Evolutionary conservation across 371 early-diverging fungal genomes (phyloP), one percentile per base, ranked within the genome.

Genomic region (Smittium culicis): DNA sequence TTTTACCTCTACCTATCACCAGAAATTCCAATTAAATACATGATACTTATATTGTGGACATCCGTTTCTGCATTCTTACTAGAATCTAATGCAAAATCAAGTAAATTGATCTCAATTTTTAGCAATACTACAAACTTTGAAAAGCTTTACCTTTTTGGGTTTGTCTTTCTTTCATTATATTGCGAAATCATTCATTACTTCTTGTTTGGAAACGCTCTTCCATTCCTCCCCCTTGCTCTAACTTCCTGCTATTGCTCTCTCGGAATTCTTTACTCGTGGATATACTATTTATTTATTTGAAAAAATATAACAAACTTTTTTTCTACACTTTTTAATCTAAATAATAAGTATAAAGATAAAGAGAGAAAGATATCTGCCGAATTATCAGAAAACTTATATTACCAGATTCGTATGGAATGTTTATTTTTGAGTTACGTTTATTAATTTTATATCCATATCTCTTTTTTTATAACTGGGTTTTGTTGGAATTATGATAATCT

Each of bases 211-310:
- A 71, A 65, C 0, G 70, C 73, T 29, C 66, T 89, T 29, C 84
- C 82, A 67, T 94, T 95, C 67, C 70, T 95, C 64, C 92, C 94
- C 20, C 77, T 94, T 70, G 85, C 92, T 82, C 59, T 86, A 65
- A 86, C 85, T 0, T 92, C 92, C 14, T 81, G 88, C 8, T 92
- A 92, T 68, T 85, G 86, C 54, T 82, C 87, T 1, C 67, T 84
- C 1, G 95, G 93, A 14, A n/a, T n/a, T n/a, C n/a, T n/a, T n/a
- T n/a, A n/a, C n/a, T n/a, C n/a, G n/a, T n/a, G n/a, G n/a, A n/a
- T n/a, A n/a, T n/a, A n/a, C n/a, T n/a, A n/a, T n/a, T n/a, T n/a
- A n/a, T n/a, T n/a, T n/a, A n/a, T n/a, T n/a, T n/a, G n/a, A n/a
- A n/a, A n/a, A n/a, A n/a, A n/a, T n/a, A n/a, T n/a, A n/a, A n/a